These are phyloP conservation scores for Cytospora paraplurivora DNA, from an alignment of 2,329 filamentous ascomycete genomes.

Conservation along the genomic window DNA sequence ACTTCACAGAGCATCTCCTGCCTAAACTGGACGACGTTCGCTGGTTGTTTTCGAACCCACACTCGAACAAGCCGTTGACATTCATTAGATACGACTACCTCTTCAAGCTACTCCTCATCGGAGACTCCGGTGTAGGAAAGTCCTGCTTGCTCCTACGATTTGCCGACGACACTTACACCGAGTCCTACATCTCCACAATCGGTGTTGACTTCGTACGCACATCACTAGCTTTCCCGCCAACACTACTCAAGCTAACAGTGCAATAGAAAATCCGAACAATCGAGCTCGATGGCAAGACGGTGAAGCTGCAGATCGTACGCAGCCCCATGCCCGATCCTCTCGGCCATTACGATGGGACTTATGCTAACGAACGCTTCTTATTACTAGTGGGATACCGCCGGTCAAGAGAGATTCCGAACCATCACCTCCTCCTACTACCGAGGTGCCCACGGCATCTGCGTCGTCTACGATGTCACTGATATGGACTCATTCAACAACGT, in stretches of 20 bases:
- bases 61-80: constrained; percentile 32
- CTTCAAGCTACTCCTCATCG: constrained; percentile 99
- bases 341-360: background rate
- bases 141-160: constrained; percentile 97
- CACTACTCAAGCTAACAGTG: constrained; percentile 36
- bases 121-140: constrained; percentile 99
- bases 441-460: constrained; percentile 97
- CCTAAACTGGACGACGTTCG: constrained; percentile 6
- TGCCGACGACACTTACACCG: constrained; percentile 98
- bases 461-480: constrained; percentile 99
- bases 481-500: constrained; percentile 99
- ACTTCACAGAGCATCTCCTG: constrained; percentile 24
- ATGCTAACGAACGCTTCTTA: constrained; percentile 36
- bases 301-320: constrained; percentile 98
- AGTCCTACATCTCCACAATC: constrained; percentile 99
- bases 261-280: constrained; percentile 98
- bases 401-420: constrained; percentile 98
- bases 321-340: constrained; percentile 3
- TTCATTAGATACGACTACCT: constrained; percentile 95
- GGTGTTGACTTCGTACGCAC: constrained; percentile 94
- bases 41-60: background rate
- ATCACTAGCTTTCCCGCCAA: constrained; percentile 1
- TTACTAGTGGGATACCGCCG: constrained; percentile 93
- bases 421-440: constrained; percentile 99
- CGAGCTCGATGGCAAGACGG: constrained; percentile 98